Evolutionary conservation across 345 rosid genomes (phyloP).

Genomic region (Boechera stricta): DNA sequence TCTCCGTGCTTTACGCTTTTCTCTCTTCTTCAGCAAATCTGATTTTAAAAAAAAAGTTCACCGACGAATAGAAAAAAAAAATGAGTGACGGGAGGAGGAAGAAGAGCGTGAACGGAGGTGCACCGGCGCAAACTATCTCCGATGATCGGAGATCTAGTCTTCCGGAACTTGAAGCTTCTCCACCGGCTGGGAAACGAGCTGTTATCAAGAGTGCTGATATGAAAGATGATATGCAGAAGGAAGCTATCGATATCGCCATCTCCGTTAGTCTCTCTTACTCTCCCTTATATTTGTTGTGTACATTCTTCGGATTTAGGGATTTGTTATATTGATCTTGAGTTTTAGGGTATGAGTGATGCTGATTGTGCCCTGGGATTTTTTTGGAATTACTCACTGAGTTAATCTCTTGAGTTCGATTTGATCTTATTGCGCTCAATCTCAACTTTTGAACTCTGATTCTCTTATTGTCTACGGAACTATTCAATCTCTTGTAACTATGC

Average conservation of each 20-base stretch:
- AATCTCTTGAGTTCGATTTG: conserved; percentile 21
- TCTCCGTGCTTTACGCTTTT: neutral
- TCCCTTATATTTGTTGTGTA: neutral
- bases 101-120: conserved; percentile 61
- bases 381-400: neutral
- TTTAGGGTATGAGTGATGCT: conserved; percentile 15
- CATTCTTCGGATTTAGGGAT: conserved; percentile 34
- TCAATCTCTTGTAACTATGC: conserved; percentile 15
- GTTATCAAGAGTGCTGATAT: conserved; percentile 94
- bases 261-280: conserved; percentile 50
- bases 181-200: conserved; percentile 59
- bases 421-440: conserved; percentile 18
- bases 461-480: conserved; percentile 17
- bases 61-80: conserved; percentile 15
- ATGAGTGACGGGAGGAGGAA: conserved; percentile 64
- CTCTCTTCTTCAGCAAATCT: conserved; percentile 16
- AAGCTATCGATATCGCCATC: conserved; percentile 83
- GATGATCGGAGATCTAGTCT: conserved; percentile 62
- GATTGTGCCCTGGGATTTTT: neutral
- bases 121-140: conserved; percentile 50
- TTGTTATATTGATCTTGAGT: conserved; percentile 27
- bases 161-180: conserved; percentile 41
- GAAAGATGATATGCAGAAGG: conserved; percentile 95
- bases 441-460: neutral
- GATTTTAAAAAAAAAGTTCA: conserved; percentile 1